Evolutionary conservation across 441 rosid genomes (phyloP).

Genomic region (Pelargonium citronellum): DNA sequence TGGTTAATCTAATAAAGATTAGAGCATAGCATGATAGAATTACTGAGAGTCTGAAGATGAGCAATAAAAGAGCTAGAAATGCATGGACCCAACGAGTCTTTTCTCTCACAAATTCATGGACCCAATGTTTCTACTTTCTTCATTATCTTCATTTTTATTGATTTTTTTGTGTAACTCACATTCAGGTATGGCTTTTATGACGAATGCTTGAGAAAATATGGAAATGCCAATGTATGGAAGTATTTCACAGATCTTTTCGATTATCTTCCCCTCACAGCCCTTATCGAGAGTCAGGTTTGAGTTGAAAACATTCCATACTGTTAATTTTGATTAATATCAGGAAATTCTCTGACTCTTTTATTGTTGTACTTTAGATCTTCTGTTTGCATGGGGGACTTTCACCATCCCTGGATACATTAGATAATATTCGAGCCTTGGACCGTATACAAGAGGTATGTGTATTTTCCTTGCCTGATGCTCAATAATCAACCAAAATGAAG

Average conservation of each 20-base stretch:
- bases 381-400: slow-evolving; percentile 98
- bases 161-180: neutral
- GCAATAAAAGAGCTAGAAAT: too few relatives aligned
- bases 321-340: neutral
- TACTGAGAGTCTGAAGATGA: neutral
- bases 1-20: neutral
- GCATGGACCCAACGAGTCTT: too few relatives aligned
- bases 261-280: slow-evolving; percentile 30
- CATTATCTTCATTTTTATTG: neutral
- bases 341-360: neutral
- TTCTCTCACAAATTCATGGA: too few relatives aligned
- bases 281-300: slow-evolving; percentile 92
- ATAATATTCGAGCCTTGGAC: slow-evolving; percentile 89
- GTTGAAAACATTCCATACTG: neutral
- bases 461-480: neutral
- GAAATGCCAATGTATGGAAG: slow-evolving; percentile 98
- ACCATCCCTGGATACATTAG: slow-evolving; percentile 88
- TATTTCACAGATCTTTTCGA: slow-evolving; percentile 88
- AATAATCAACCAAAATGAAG: too few relatives aligned
- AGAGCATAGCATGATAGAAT: neutral
- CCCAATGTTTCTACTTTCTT: too few relatives aligned
- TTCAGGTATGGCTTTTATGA: slow-evolving; percentile 96
- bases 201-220: slow-evolving; percentile 91
- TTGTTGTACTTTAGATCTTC: slow-evolving; percentile 47
- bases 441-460: slow-evolving; percentile 91